A percentile compares a stretch with the other conserved stretches of the same genome.
Evolutionary conservation across 257 asterid genomes (phyloP).

Genomic region (Solanum pimpinellifolium): DNA sequence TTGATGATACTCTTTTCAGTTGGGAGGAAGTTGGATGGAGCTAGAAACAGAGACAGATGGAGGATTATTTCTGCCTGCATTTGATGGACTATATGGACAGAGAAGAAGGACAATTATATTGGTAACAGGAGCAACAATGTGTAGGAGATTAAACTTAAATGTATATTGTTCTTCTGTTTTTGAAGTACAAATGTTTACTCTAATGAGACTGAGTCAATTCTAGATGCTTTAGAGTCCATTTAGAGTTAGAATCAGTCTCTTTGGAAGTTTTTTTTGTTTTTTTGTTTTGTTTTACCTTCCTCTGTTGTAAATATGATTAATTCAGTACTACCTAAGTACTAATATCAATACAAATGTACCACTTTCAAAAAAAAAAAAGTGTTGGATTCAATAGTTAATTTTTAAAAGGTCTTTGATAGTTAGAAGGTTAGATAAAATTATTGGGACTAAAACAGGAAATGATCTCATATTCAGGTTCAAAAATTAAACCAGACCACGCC

Average conservation of each 20-base stretch:
- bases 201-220: background rate
- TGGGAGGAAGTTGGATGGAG: background rate
- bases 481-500: background rate
- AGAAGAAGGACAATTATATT: background rate
- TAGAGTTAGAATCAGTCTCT: background rate
- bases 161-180: background rate
- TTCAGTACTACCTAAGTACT: background rate
- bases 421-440: background rate
- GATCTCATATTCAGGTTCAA: background rate
- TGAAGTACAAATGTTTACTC: background rate
- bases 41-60: background rate
- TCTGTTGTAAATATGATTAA: background rate
- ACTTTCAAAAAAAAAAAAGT: background rate
- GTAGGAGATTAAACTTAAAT: background rate
- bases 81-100: background rate
- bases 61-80: background rate
- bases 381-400: background rate
- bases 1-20: background rate
- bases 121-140: background rate
- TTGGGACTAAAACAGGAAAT: background rate
- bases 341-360: background rate
- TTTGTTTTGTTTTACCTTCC: background rate
- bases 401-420: background rate
- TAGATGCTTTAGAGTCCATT: background rate
- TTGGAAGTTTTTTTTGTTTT: background rate